These are phyloP conservation scores for Cephalotrichum gorgonifer DNA, from an alignment of 2,329 filamentous ascomycete species.

Conservation along the genomic window DNA sequence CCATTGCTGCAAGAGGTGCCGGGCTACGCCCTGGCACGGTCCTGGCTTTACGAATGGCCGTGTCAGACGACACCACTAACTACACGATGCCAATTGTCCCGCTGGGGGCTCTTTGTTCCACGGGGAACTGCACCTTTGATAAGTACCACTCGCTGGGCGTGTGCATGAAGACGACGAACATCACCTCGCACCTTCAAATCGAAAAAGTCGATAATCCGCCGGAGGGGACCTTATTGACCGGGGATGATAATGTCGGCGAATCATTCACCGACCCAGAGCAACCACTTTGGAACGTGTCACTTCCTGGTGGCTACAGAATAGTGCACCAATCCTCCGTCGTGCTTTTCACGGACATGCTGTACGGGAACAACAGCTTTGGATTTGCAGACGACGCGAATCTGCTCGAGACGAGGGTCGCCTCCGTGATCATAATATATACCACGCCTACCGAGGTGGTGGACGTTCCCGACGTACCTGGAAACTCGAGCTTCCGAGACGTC, in stretches of 20 bases:
- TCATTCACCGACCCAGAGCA: not conserved
- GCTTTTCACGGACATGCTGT: not conserved
- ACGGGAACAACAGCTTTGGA: not conserved
- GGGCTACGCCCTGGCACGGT: not conserved
- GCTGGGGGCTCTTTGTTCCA: not conserved
- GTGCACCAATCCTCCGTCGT: not conserved
- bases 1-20: too few species aligned
- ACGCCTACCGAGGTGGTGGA: not conserved
- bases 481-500: too few species aligned
- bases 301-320: constrained; percentile 1
- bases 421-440: not conserved
- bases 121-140: constrained; percentile 4
- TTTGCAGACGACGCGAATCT: not conserved
- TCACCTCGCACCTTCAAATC: not conserved
- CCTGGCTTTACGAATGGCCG: not conserved
- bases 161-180: constrained; percentile 3
- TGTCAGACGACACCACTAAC: not conserved
- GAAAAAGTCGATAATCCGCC: not conserved
- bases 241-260: not conserved
- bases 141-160: constrained; percentile 2
- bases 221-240: not conserved
- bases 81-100: not conserved
- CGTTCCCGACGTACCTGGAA: not conserved
- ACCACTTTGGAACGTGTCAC: constrained; percentile 1
- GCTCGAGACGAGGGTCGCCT: not conserved